Percentiles rank a stretch among this genome's conserved stretches.
phyloP scores from a whole-genome alignment of 2,329 filamentous ascomycete genomes.

The Talaromyces verruculosus region DNA sequence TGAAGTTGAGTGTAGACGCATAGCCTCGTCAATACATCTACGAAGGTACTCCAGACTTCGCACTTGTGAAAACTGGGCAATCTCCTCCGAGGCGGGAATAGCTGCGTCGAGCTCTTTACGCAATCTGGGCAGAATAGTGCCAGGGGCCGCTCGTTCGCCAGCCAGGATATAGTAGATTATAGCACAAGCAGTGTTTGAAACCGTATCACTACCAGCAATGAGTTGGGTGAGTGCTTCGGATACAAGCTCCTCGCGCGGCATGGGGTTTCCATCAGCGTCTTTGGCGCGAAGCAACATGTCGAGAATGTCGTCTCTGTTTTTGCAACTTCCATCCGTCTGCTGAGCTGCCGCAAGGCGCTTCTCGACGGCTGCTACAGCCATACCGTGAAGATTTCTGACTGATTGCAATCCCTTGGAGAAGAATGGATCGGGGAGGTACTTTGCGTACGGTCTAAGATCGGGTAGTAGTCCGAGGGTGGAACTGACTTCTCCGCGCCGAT shows the following conservation, averaged over 20 bases:
- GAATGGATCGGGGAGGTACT: slow-evolving; percentile 29
- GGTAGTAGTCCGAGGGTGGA: slow-evolving; percentile 24
- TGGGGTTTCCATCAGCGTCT: slow-evolving; percentile 31
- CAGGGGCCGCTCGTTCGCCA: slow-evolving; percentile 25
- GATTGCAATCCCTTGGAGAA: slow-evolving; percentile 26
- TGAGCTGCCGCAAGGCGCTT: slow-evolving; percentile 24
- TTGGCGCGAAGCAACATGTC: slow-evolving; percentile 33
- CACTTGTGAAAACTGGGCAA: slow-evolving; percentile 26
- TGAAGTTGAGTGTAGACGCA: slow-evolving; percentile 34
- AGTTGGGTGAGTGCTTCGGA: slow-evolving; percentile 37
- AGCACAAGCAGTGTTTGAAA: slow-evolving; percentile 31
- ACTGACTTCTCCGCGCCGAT: slow-evolving; percentile 27
- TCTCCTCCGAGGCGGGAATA: slow-evolving; percentile 23
- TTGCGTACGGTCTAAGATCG: slow-evolving; percentile 22
- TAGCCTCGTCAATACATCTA: slow-evolving; percentile 34
- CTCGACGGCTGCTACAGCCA: slow-evolving; percentile 32
- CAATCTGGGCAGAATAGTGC: slow-evolving; percentile 23
- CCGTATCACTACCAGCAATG: slow-evolving; percentile 39
- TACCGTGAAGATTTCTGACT: slow-evolving; percentile 24
- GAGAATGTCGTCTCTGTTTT: slow-evolving; percentile 31
- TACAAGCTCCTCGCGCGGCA: slow-evolving; percentile 32
- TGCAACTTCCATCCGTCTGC: slow-evolving; percentile 22
- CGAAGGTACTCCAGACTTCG: slow-evolving; percentile 31
- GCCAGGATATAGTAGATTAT: slow-evolving; percentile 15
- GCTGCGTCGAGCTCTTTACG: slow-evolving; percentile 28